Conservation (phyloP, 805 yeast genomes). For the Yueomyces sinensis region DNA sequence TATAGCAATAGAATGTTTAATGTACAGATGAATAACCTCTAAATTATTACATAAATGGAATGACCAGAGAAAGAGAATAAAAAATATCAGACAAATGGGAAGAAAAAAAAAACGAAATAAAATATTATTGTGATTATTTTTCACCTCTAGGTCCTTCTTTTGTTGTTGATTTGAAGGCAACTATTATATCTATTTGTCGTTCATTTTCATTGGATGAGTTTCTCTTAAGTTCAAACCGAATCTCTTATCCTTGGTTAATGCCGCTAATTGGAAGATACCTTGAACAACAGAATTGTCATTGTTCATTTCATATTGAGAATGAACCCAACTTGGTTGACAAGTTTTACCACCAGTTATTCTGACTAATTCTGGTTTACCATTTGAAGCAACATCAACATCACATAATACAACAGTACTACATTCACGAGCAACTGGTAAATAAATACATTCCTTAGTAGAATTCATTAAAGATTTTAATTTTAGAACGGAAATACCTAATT, state of each 20-base stretch:
- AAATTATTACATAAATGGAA: no score
- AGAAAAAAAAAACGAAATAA: no score
- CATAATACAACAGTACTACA: slow-evolving; percentile 59
- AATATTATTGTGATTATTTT: no score
- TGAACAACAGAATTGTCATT: slow-evolving; percentile 30
- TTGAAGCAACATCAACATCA: slow-evolving; percentile 27
- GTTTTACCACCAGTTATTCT: slow-evolving; percentile 75
- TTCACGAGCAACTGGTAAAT: slow-evolving; percentile 62
- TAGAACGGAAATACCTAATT: slow-evolving; percentile 56
- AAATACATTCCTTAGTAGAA: slow-evolving; percentile 29
- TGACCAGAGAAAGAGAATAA: no score
- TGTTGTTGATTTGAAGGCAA: no score
- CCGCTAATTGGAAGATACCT: slow-evolving; percentile 41
- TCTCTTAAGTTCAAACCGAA: slow-evolving; percentile 58
- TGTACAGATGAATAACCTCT: no score
- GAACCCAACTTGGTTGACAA: slow-evolving; percentile 76
- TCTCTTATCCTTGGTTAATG: slow-evolving; percentile 50
- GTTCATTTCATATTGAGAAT: slow-evolving; percentile 55
- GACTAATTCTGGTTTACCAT: slow-evolving; percentile 42
- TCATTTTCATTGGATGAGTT: slow-evolving; percentile 38
- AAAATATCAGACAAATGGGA: no score
- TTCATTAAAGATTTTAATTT: slow-evolving; percentile 52
- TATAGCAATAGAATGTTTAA: no score
- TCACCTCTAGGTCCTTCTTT: no score
- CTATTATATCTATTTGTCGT: background rate